Conservation (phyloP, 78 protist genomes). For the Protostelium mycophagum region DNA sequence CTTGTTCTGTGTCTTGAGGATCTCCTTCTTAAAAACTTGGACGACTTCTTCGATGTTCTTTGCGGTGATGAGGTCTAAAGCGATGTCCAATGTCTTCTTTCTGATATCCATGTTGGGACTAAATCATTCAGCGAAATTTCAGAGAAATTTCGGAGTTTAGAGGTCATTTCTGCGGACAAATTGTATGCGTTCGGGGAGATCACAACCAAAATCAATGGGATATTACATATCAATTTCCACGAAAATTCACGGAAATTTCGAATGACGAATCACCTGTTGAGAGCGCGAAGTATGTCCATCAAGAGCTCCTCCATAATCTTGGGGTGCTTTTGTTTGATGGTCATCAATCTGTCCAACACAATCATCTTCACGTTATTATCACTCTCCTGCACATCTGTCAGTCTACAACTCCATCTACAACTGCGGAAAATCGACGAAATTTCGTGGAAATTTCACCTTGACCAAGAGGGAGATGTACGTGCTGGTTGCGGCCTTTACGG, state of each 20-base stretch:
- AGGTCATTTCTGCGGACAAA: too few relatives aligned
- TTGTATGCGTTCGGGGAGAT: too few relatives aligned
- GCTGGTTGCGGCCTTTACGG: constrained; percentile 81
- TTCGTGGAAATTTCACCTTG: constrained; percentile 11
- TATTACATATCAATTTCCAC: neutral
- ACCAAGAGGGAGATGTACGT: constrained; percentile 76
- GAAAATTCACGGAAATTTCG: too few relatives aligned
- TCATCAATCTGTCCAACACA: constrained; percentile 76
- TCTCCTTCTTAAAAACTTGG: constrained; percentile 85
- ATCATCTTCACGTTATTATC: constrained; percentile 94
- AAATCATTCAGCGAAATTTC: neutral
- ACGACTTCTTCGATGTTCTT: constrained; percentile 79
- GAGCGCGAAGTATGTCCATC: constrained; percentile 92
- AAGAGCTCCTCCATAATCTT: constrained; percentile 74
- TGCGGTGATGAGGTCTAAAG: constrained; percentile 71
- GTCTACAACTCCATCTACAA: too few relatives aligned
- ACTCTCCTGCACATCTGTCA: constrained; percentile 40
- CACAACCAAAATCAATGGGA: neutral
- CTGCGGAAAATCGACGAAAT: neutral
- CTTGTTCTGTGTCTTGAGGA: constrained; percentile 52
- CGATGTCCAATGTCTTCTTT: constrained; percentile 71
- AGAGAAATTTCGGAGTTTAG: too few relatives aligned
- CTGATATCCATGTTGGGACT: constrained; percentile 87
- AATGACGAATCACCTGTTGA: constrained; percentile 40
- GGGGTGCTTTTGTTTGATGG: constrained; percentile 62